Evolutionary conservation across 2,329 filamentous ascomycete genomes (phyloP).

Genomic region (Penicillium freii): DNA sequence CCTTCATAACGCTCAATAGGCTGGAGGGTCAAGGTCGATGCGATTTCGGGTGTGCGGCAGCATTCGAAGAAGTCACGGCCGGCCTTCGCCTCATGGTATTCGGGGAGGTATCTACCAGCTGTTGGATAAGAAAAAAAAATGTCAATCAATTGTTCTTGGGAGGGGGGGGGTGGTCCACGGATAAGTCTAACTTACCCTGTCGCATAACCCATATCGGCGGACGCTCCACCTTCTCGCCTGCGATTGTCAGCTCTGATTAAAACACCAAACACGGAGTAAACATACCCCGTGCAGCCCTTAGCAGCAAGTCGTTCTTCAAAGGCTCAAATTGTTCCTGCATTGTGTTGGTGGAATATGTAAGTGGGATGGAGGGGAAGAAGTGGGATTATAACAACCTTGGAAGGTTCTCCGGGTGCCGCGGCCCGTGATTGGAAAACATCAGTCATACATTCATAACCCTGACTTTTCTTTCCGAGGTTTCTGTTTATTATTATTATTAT

Average conservation of each 20-base stretch:
- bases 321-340: slow-evolving; percentile 76
- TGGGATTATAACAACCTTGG: slow-evolving; percentile 13
- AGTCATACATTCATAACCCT: not conserved
- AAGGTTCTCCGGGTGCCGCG: slow-evolving; percentile 20
- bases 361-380: slow-evolving; percentile 25
- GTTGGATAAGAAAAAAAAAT: slow-evolving; percentile 11
- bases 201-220: slow-evolving; percentile 99
- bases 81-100: slow-evolving; percentile 95
- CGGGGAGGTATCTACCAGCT: slow-evolving; percentile 96
- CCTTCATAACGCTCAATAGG: slow-evolving; percentile 88
- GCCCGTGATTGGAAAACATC: slow-evolving; percentile 11
- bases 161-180: not conserved
- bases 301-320: slow-evolving; percentile 86
- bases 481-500: not conserved
- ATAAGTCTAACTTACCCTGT: slow-evolving; percentile 65
- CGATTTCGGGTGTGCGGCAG: slow-evolving; percentile 88
- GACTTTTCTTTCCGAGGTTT: not conserved
- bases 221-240: slow-evolving; percentile 86
- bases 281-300: slow-evolving; percentile 83
- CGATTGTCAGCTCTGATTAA: slow-evolving; percentile 23
- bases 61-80: slow-evolving; percentile 94
- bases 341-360: slow-evolving; percentile 30
- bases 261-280: not conserved
- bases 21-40: slow-evolving; percentile 89
- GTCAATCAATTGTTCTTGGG: slow-evolving; percentile 4